Percentiles rank a stretch among this genome's conserved stretches.
Evolutionary conservation across 1,139 yeast species (phyloP).

Genomic region (Petasospora fabianii): DNA sequence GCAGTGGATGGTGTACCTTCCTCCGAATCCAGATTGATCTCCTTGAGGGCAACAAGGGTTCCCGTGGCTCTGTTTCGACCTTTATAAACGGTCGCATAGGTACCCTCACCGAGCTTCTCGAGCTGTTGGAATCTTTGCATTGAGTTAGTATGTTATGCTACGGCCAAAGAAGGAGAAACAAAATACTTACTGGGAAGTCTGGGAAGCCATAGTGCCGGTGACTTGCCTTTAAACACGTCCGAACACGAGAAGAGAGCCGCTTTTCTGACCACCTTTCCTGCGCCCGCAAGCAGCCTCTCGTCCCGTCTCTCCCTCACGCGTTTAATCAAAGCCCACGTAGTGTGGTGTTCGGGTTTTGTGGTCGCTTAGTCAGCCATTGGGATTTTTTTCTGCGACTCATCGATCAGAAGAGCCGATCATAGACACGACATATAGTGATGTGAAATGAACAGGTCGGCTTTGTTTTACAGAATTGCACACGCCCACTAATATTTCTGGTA

Average conservation of each 20-base stretch:
- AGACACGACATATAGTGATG: too few species aligned
- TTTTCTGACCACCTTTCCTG: too few species aligned
- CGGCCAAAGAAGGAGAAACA: too few species aligned
- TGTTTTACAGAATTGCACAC: too few species aligned
- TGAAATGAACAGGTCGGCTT: too few species aligned
- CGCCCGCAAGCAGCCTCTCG: too few species aligned
- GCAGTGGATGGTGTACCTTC: slow-evolving; percentile 99
- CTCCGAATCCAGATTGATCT: slow-evolving; percentile 89
- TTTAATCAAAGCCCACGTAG: background rate
- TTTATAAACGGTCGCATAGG: slow-evolving; percentile 96
- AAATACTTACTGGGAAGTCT: slow-evolving; percentile 15
- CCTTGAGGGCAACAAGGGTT: slow-evolving; percentile 89
- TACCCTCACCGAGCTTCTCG: slow-evolving; percentile 95
- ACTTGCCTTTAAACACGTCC: background rate
- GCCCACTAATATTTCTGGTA: too few species aligned
- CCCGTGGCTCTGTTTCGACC: slow-evolving; percentile 93
- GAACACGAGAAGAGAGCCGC: too few species aligned
- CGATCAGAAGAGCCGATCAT: background rate
- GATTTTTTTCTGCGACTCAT: background rate
- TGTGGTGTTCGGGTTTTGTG: slow-evolving; percentile 2
- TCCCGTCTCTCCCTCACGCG: background rate
- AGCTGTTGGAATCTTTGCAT: slow-evolving; percentile 37
- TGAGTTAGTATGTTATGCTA: too few species aligned
- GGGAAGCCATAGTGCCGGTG: slow-evolving; percentile 8
- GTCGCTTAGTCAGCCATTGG: background rate